phyloP scores from a whole-genome alignment of 257 asterid genomes.

The Henckelia pumila region DNA sequence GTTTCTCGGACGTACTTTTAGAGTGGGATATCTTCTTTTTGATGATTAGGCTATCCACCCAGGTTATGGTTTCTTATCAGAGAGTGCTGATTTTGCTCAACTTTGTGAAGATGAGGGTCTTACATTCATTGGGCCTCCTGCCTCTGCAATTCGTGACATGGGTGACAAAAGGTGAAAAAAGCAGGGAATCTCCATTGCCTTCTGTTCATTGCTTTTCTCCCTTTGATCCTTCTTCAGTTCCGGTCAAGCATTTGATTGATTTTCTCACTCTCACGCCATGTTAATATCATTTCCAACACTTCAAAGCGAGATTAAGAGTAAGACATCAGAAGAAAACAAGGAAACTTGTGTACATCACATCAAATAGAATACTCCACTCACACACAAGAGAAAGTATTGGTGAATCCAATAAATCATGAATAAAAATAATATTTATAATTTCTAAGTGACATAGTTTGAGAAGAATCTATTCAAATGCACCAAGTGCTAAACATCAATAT shows the following conservation, averaged over 20 bases:
- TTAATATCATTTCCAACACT: neutral
- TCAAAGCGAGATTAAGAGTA: neutral
- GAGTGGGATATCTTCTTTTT: slow-evolving; percentile 40
- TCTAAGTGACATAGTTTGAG: neutral
- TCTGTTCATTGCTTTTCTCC: neutral
- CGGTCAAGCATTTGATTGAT: neutral
- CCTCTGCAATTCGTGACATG: slow-evolving; percentile 95
- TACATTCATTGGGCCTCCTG: slow-evolving; percentile 92
- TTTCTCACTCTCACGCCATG: neutral
- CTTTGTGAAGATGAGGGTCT: slow-evolving; percentile 83
- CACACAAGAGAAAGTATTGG: neutral
- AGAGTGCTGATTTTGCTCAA: slow-evolving; percentile 90
- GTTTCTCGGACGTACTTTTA: slow-evolving; percentile 27
- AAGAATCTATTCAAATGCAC: neutral
- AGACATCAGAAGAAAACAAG: neutral
- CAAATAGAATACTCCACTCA: neutral
- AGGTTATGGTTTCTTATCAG: slow-evolving; percentile 97
- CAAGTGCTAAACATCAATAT: neutral
- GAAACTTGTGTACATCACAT: neutral
- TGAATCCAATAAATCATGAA: neutral
- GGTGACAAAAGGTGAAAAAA: slow-evolving; percentile 83
- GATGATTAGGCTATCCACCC: slow-evolving; percentile 96
- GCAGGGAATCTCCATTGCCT: slow-evolving; percentile 8
- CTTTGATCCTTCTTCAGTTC: slow-evolving; percentile 1
- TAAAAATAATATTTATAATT: too few relatives aligned